Percentiles rank a stretch among this genome's conserved stretches.
These are phyloP conservation scores for Alternaria angustiovoidea DNA, from an alignment of 2,329 filamentous ascomycete genomes.

Conservation along the genomic window DNA sequence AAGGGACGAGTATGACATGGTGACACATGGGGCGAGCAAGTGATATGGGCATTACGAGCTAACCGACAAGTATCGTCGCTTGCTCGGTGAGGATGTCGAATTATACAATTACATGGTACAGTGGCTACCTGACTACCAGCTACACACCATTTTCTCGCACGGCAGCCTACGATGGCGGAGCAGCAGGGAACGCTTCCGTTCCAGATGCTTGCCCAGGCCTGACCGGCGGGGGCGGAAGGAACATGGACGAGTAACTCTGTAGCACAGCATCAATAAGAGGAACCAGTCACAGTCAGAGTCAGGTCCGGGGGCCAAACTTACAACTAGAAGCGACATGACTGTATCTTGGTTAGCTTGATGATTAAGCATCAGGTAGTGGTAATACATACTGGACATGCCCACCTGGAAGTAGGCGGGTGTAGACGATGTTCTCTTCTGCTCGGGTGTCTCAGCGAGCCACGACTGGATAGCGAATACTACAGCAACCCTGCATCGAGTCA, in stretches of 20 bases:
- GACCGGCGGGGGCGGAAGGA: constrained; percentile 64
- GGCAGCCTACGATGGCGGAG: constrained; percentile 50
- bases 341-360: constrained; percentile 18
- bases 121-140: constrained; percentile 15
- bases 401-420: constrained; percentile 80
- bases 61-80: constrained; percentile 4
- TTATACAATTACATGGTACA: constrained; percentile 28
- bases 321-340: constrained; percentile 58
- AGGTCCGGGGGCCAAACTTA: constrained; percentile 38
- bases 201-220: constrained; percentile 47
- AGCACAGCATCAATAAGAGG: constrained; percentile 23
- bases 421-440: constrained; percentile 67
- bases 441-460: constrained; percentile 79
- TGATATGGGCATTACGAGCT: constrained; percentile 2
- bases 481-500: constrained; percentile 64
- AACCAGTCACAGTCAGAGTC: not conserved
- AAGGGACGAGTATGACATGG: constrained; percentile 1
- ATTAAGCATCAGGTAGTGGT: not conserved
- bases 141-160: constrained; percentile 3
- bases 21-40: constrained; percentile 1
- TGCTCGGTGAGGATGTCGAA: constrained; percentile 7
- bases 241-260: constrained; percentile 68
- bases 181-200: constrained; percentile 60
- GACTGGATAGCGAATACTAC: constrained; percentile 77
- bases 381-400: constrained; percentile 75